Evolutionary conservation across 345 rosid genomes (phyloP), one percentile per base, ranked within the genome.

Genomic region (Clarkia xantiana): DNA sequence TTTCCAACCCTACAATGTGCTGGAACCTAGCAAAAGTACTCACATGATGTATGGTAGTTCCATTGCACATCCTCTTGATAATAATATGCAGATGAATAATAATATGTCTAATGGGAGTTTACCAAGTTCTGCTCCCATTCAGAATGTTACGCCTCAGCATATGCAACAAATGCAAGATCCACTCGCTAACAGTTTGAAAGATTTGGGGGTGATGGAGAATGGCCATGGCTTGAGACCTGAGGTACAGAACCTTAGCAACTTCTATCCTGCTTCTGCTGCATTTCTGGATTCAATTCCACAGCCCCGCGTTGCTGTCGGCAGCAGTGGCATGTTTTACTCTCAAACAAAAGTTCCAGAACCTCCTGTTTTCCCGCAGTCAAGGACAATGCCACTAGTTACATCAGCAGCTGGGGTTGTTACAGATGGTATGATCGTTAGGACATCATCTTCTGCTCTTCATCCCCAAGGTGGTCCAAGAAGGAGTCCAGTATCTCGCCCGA

Each of bases 401-500:
- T 65, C 84, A 47, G 63, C 84, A 47, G 62, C 75, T 23, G 86
- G 77, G 47, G 52, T 75, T 45, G n/a, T 55, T 49, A 48, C 61
- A 60, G 84, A 77, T 45, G 67, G 61, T 60, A 55, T 74, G 49
- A 67, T 64, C 53, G 59, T 53, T n/a, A 74, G 68, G 57, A 4
- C 71, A 55, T 59, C 78, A 11, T 45, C 72, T 1, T 29, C 36
- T 29, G 36, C 43, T 56, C 65, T 51, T 63, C 63, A 22, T 74
- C 77, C 11, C 56, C 70, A 44, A 58, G 66, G 25, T 41, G 43
- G 12, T 29, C 36, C 36, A 29, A 76, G 70, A 53, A 90, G 75
- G 67, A 83, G 52, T 77, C 89, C 97, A 19, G 84, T 90, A 60
- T 62, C 78, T 70, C 86, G 93, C 45, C 76, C 94, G 45, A 57